Evolutionary conservation across 495 filamentous ascomycete species (phyloP), one percentile per base, ranked within the genome.

Genomic region (Penicillium roqueforti): DNA sequence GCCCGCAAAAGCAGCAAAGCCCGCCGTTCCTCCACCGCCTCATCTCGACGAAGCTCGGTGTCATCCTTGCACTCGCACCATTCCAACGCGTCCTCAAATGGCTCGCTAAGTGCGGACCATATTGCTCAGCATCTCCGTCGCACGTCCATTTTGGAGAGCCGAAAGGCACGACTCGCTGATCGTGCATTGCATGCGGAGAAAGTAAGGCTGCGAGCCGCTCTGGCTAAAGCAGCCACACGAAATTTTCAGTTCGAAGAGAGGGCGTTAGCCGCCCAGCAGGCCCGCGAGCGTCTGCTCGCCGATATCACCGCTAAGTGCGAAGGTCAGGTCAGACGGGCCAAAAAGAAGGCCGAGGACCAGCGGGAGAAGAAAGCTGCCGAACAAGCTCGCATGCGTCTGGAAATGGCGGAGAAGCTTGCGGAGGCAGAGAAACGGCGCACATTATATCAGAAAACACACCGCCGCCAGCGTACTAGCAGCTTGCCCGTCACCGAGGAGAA

Each of bases 141-240:
- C 42, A 86, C 88, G 7, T 92, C 90, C 22, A 95, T 98, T 49
- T 80, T 97, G 52, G 92, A 98, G 68, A 88, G 82, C 61, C 88
- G 93, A 37, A 97, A 96, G 68, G 93, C 91, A 6, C 84, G 92
- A 42, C 81, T 97, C 23, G 93, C 95, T 48, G 93, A 96, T 67
- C 83, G 92, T 39, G 95, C 92, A 10, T 89, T 90, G 39, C 91
- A 98, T 73, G 93, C 91, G 43, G 93, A 98, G 68, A 92, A 96
- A 74, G 93, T 98, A n/a, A 88, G 93, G 52, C 74, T 93, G 49
- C 87, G 87, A 50, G 93, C 89, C 40, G 90, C 89, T n/a, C 69
- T 89, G 49, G 87, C 86, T 28, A 96, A 91, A 76, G 87, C 87
- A 34, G 82, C 84, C 13, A 84, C 83, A 16, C 80, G 82, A 36